These are phyloP conservation scores for Gossypium bickii DNA, from an alignment of 345 rosid species.

Conservation along the genomic window DNA sequence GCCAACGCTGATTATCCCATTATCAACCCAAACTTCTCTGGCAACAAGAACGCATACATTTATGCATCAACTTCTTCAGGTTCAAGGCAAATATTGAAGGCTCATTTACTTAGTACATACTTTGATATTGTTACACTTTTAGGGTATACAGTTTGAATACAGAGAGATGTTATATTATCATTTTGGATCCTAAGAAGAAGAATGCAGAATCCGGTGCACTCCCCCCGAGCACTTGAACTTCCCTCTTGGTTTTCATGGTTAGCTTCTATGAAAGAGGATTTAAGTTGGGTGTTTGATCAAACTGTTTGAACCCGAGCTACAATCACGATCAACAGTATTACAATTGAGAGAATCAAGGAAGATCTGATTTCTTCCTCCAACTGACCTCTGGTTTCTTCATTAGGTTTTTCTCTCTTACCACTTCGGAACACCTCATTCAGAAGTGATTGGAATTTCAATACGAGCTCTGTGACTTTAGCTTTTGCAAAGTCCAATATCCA, in stretches of 20 bases:
- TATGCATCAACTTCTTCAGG: constrained; percentile 70
- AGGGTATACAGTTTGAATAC: constrained; percentile 80
- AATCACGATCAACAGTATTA: constrained; percentile 40
- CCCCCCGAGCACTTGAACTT: constrained; percentile 63
- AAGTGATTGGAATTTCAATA: constrained; percentile 29
- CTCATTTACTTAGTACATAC: constrained; percentile 36
- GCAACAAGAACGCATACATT: constrained; percentile 39
- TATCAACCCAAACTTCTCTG: constrained; percentile 59
- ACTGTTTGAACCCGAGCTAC: constrained; percentile 24
- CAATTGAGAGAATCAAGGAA: constrained; percentile 39
- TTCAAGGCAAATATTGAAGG: constrained; percentile 40
- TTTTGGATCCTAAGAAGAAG: constrained; percentile 62
- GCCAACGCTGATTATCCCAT: constrained; percentile 45
- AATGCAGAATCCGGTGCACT: constrained; percentile 60
- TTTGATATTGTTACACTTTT: constrained; percentile 14
- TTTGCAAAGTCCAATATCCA: constrained; percentile 38
- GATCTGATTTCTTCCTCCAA: constrained; percentile 33
- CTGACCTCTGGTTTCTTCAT: constrained; percentile 15
- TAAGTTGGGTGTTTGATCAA: background rate
- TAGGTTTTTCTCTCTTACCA: background rate
- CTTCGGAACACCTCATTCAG: constrained; percentile 28
- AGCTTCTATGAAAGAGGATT: background rate
- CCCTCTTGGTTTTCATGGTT: constrained; percentile 83
- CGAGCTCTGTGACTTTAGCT: background rate
- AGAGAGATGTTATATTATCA: constrained; percentile 63